A percentile compares a stretch with the other conserved stretches of the same genome.
Conservation (phyloP, 805 yeast genomes). For the Maudiozyma bulderi region DNA sequence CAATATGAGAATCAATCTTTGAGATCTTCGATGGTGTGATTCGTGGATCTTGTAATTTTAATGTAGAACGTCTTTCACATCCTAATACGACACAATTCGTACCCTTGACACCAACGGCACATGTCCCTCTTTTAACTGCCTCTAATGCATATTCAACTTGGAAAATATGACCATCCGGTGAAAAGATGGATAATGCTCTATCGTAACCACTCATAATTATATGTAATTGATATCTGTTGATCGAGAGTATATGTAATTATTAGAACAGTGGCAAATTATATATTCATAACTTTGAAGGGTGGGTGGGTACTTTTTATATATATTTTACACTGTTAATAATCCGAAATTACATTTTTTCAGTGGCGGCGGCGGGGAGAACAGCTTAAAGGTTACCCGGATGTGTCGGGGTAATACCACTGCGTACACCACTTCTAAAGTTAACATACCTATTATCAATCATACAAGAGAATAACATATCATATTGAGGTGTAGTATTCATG, state of each 20-base stretch:
- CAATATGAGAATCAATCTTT: constrained; percentile 80
- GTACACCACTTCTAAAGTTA: too few species aligned
- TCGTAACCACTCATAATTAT: constrained; percentile 96
- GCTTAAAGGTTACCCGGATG: too few species aligned
- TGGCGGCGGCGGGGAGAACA: too few species aligned
- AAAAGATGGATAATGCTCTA: constrained; percentile 93
- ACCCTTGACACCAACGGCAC: constrained; percentile 96
- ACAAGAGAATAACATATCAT: too few species aligned
- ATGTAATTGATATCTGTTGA: neutral
- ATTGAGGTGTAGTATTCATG: too few species aligned
- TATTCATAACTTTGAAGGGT: neutral
- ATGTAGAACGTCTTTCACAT: constrained; percentile 91
- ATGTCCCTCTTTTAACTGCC: constrained; percentile 96
- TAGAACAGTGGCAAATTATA: neutral
- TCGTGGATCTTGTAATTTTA: constrained; percentile 92
- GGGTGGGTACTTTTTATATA: too few species aligned
- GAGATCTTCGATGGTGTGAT: constrained; percentile 93
- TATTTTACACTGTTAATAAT: neutral
- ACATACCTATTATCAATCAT: too few species aligned
- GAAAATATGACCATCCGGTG: constrained; percentile 99
- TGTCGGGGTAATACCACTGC: too few species aligned
- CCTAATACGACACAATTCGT: constrained; percentile 82
- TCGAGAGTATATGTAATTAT: neutral
- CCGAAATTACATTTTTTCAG: too few species aligned
- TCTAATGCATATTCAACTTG: constrained; percentile 97